Evolutionary conservation across 2,329 filamentous ascomycete species (phyloP).

Genomic region (Trichoderma hamatum): DNA sequence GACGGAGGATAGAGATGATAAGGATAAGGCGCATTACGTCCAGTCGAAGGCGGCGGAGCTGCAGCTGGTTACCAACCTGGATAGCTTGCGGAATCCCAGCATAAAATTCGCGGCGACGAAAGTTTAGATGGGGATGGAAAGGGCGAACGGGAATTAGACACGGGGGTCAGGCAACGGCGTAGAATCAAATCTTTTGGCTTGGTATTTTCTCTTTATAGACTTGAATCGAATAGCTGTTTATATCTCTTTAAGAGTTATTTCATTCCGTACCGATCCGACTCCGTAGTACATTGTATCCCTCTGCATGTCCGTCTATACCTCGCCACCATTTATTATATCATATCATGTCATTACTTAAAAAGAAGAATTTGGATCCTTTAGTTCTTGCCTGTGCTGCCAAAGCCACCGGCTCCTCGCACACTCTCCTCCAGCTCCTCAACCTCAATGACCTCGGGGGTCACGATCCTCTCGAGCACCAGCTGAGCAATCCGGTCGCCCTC

Average conservation of each 20-base stretch:
- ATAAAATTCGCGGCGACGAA: constrained; percentile 63
- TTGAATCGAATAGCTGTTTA: background rate
- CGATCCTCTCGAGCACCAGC: constrained; percentile 91
- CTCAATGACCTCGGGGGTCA: constrained; percentile 88
- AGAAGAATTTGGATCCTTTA: background rate
- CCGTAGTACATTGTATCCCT: background rate
- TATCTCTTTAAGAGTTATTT: background rate
- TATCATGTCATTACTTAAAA: background rate
- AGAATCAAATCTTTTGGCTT: constrained; percentile 1
- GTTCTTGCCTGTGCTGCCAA: constrained; percentile 76
- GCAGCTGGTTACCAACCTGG: constrained; percentile 74
- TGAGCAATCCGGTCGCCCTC: constrained; percentile 92
- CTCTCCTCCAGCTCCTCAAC: constrained; percentile 88
- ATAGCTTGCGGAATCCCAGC: constrained; percentile 67
- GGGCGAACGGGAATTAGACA: background rate
- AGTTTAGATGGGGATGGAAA: constrained; percentile 40
- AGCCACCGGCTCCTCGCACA: constrained; percentile 85
- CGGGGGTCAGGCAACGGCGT: background rate
- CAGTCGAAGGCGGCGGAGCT: constrained; percentile 87
- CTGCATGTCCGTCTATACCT: background rate
- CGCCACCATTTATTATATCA: background rate
- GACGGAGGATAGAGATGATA: constrained; percentile 49
- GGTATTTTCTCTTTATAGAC: constrained; percentile 10
- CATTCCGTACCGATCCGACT: background rate
- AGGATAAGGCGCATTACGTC: constrained; percentile 66